Percentiles rank a stretch among this genome's conserved stretches.
These are phyloP conservation scores for Diaporthe sp. DNA, from an alignment of 2,329 filamentous ascomycete species.

Conservation along the genomic window DNA sequence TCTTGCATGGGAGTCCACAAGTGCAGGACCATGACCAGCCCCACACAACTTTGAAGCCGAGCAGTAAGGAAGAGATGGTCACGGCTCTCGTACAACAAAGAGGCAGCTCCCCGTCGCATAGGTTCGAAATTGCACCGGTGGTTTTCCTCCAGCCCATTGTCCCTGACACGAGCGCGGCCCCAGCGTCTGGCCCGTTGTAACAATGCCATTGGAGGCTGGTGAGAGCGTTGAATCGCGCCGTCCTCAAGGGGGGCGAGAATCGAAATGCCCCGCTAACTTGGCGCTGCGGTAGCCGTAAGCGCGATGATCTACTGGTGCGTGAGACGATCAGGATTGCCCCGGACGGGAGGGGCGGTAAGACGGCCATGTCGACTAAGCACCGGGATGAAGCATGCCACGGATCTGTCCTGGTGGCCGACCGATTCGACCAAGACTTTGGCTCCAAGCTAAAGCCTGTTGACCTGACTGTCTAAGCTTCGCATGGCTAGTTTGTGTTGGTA, in stretches of 20 bases:
- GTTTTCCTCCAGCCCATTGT: neutral
- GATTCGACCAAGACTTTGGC: slow-evolving; percentile 17
- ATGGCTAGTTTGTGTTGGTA: neutral
- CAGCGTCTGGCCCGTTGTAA: slow-evolving; percentile 10
- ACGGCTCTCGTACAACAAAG: neutral
- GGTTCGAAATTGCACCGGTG: neutral
- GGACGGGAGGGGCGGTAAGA: slow-evolving; percentile 29
- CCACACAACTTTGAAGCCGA: slow-evolving; percentile 14
- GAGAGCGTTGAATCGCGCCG: slow-evolving; percentile 16
- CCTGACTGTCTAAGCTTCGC: slow-evolving; percentile 20
- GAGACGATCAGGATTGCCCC: slow-evolving; percentile 24
- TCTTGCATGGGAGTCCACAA: slow-evolving; percentile 29
- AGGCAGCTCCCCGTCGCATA: neutral
- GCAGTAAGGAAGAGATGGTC: neutral
- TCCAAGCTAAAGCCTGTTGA: slow-evolving; percentile 5
- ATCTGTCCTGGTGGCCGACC: slow-evolving; percentile 6
- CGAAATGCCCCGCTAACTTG: slow-evolving; percentile 22
- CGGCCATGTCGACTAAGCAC: neutral
- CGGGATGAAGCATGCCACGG: slow-evolving; percentile 23
- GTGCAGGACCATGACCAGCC: slow-evolving; percentile 4
- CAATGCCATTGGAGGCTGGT: slow-evolving; percentile 1
- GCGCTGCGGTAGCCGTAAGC: slow-evolving; percentile 28
- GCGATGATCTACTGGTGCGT: slow-evolving; percentile 18
- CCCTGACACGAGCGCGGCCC: slow-evolving; percentile 20
- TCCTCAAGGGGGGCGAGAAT: slow-evolving; percentile 1